Base-by-base conservation (phyloP, 805 yeast species). In the Torulaspora quercuum region DNA sequence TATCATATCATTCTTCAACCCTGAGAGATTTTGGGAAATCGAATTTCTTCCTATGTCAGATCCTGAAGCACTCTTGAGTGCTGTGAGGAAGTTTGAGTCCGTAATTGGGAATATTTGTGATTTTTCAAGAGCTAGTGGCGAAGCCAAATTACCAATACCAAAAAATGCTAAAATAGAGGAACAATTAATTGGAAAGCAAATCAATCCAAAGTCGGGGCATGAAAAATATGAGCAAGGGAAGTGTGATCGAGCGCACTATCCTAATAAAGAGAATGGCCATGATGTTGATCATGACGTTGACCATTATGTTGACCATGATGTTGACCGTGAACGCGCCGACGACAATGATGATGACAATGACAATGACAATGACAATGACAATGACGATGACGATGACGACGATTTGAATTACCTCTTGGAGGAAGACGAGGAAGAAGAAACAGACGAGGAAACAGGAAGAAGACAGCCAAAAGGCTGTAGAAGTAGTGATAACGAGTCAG, bases 21-120 rank as follows among this genome's bases (percentile, higher is more conserved):
- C 94, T 0, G 81, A 78, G 44, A 64, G 90, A 49, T 82, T 76
- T 57, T 85, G 94, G 95, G 68, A 73, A 18, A 64, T 78, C 28
- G 63, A 53, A 12, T 49, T 66, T 36, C 46, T 54, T 14, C 53
- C 63, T 3, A 13, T 27, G 3, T 7, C 27, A n/a, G 27, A 21
- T 12, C 29, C 27, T 9, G 48, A 49, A 33, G 41, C 38, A 2
- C 23, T 46, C 10, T 17, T 19, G 1, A 18, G 26, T 0, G 39
- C 44, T 2, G 40, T 52, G 1, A 12, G 37, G 3, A 52, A 49
- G 5, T 50, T 67, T 23, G 68, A 64, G 37, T n/a, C 29, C 42
- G 72, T 38, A 52, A 57, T 44, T 5, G 35, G 49, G 6, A 33
- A 38, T 16, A 48, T 55, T 8, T 57, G 59, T 36, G 36, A 38